Base-by-base conservation (phyloP, 345 rosid genomes). In the Salix exigua region DNA sequence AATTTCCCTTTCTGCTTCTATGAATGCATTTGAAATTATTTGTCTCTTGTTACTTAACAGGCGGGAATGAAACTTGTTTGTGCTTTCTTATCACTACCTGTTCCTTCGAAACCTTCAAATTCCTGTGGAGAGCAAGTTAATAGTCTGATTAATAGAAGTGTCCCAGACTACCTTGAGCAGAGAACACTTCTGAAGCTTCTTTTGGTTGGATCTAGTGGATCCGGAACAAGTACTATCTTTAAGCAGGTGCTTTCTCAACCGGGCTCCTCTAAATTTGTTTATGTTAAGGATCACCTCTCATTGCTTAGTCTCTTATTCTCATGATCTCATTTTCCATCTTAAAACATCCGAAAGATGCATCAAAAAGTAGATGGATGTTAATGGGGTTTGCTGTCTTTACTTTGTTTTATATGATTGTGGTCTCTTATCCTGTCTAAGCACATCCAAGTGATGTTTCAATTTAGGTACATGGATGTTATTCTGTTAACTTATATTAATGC, bases 201-300 rank as follows among this genome's bases (percentile, higher is more conserved):
- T 53, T 86, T 96, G 84, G 97, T 94, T 83, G 99, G 99, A 72
- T 83, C 72, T 79, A 82, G 68, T 65, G 98, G 98, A 76, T 92
- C 98, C 81, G 99, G 99, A 78, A 91, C 98, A 19, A 94, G 99
- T 77, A 96, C 98, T 11, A 88, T 96, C 73, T 96, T 92, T 83
- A 96, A 96, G 87, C 99, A 94, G 99, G 99, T 94, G 60, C 46
- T 40, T 74, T 74, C 55, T 73, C 51, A 66, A 73, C 21, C 28
- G 66, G 61, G 25, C 2, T 48, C 35, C 64, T 28, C 40, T 30
- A 66, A 51, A 58, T 69, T 66, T 61, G 13, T 30, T 76, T 25
- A 31, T 46, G 7, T 30, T 62, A 33, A 40, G 13, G 46, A 71
- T 65, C 14, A 25, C 25, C 40, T 66, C 31, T 68, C 31, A 18